These are phyloP conservation scores for Talaromyces sp. DNA, from an alignment of 2,329 filamentous ascomycete species.

Conservation along the genomic window DNA sequence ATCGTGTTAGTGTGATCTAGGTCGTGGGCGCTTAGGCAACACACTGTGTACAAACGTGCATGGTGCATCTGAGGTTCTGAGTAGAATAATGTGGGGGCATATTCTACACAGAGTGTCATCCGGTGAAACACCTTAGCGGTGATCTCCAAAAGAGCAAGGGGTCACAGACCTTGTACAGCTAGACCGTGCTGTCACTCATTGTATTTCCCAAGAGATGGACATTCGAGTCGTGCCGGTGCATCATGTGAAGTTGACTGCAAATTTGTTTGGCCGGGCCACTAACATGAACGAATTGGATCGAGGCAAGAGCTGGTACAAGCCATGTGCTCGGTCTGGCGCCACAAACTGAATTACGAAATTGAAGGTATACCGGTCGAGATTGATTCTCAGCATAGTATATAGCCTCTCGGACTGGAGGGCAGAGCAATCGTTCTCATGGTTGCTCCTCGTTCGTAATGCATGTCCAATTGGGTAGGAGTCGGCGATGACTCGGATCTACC, in stretches of 20 bases:
- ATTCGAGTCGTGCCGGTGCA: not conserved
- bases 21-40: not conserved
- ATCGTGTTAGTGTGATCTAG: not conserved
- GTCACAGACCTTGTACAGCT: not conserved
- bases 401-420: not conserved
- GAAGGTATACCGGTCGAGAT: not conserved
- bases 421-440: not conserved
- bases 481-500: not conserved
- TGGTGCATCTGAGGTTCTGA: too few species aligned
- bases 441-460: not conserved
- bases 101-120: slow-evolving; percentile 1
- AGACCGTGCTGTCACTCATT: not conserved
- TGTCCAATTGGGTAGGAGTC: not conserved
- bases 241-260: not conserved
- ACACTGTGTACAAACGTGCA: not conserved
- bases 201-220: not conserved
- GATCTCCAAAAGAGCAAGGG: not conserved
- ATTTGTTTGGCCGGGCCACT: not conserved
- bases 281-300: not conserved
- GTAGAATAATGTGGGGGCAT: not conserved
- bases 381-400: not conserved
- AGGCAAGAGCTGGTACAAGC: not conserved
- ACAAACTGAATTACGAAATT: not conserved
- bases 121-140: slow-evolving; percentile 1
- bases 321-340: not conserved